Percentiles rank a stretch among this genome's conserved stretches.
Conservation (phyloP, 208 protist genomes). For the Leishmania martiniquensis region DNA sequence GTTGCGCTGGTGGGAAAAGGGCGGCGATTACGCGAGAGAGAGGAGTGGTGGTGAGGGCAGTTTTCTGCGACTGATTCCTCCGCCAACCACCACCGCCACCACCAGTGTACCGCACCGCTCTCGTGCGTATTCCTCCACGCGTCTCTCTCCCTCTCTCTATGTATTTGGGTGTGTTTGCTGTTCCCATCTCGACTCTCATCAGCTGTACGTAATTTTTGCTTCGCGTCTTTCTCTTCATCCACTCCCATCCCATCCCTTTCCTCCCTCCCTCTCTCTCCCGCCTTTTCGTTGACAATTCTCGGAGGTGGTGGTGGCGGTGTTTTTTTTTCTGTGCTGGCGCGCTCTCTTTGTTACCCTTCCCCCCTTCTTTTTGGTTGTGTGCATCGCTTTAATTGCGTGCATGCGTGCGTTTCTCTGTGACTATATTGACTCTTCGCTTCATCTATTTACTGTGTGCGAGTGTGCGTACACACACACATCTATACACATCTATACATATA, state of each 20-base stretch:
- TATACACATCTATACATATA: not conserved
- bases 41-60: too few relatives aligned
- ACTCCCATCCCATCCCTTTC: not conserved
- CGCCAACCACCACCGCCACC: not conserved
- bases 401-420: not conserved
- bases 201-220: not conserved
- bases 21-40: not conserved
- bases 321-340: too few relatives aligned
- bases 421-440: not conserved
- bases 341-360: not conserved
- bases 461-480: not conserved
- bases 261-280: too few relatives aligned
- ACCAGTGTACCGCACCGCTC: not conserved
- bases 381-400: not conserved
- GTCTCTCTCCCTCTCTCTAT: conserved; percentile 1
- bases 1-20: not conserved
- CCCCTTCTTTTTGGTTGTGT: not conserved
- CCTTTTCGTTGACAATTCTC: not conserved
- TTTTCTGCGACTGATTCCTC: too few relatives aligned
- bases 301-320: too few relatives aligned
- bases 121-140: not conserved
- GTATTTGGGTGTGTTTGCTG: not conserved
- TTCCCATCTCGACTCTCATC: not conserved
- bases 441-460: not conserved
- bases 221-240: not conserved